Base-by-base conservation (phyloP, 495 filamentous ascomycete species). In the Trichoderma orchidacearum region DNA sequence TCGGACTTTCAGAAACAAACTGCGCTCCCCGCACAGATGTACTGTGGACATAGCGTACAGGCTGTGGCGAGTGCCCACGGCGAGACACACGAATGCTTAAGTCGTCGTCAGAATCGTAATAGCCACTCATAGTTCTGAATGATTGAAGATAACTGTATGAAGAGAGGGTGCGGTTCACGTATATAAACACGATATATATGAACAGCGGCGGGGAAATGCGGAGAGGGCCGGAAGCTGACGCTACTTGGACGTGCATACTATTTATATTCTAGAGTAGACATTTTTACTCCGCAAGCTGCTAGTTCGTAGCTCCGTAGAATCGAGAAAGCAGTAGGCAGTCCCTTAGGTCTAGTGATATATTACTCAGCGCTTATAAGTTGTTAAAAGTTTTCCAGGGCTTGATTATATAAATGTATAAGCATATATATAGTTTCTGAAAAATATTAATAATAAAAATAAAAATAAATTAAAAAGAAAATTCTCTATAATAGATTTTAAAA, bases 81-180 rank as follows among this genome's bases (percentile, higher is more conserved):
- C 64, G 71, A 54, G 66, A 72, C n/a, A 74, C 60, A 45, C 63
- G 74, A 55, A 79, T 68, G 60, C 78, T 74, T 58, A 79, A 59
- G 30, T 75, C 70, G 4, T 68, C 67, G 15, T 72, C 68, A 3
- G 70, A 67, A 18, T 69, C 62, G 56, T 68, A 68, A 56, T 61
- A 59, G n/a, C 51, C 32, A 30, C 51, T 53, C 51, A 53, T 53
- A 9, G 23, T 32, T 52, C 18, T 25, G 50, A 5, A 15, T 23
- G 32, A 8, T 36, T 36, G 32, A 36, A 9, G 32, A 36, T 36
- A n/a, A 36, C 32, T 36, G 32, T 36, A 8, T 36, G 9, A 8
- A 8, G 32, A 36, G 32, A 9, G 9, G 9, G 8, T 36, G n/a
- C n/a, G 9, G 8, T n/a, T 9, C 32, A 36, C 32, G n/a, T 8